These are phyloP conservation scores for Massospora cicadina DNA, from an alignment of 371 early-diverging fungal genomes.

Conservation along the genomic window DNA sequence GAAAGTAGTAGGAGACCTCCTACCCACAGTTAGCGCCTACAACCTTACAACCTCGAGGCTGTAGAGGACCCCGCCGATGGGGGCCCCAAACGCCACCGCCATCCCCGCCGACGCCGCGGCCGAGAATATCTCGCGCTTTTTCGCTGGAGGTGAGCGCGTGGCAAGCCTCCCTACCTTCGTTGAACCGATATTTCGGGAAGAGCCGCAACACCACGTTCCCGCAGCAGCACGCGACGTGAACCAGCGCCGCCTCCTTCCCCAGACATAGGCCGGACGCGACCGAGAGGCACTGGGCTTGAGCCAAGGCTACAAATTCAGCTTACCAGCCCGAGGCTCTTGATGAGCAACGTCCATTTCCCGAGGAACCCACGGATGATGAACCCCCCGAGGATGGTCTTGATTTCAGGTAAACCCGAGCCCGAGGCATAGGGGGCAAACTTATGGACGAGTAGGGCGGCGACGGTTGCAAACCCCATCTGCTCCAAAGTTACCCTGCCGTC, in stretches of 20 bases:
- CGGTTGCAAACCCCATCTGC: conserved; percentile 24
- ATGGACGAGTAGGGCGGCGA: conserved; percentile 31
- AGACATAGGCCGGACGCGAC: conserved; percentile 52
- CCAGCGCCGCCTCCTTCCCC: conserved; percentile 71
- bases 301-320: not conserved
- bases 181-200: conserved; percentile 45
- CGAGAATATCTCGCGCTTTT: conserved; percentile 58
- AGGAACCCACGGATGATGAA: conserved; percentile 65
- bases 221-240: conserved; percentile 56
- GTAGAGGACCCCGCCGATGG: conserved; percentile 77
- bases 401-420: conserved; percentile 63
- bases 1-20: conserved; percentile 72
- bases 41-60: conserved; percentile 32
- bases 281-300: conserved; percentile 19
- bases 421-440: conserved; percentile 57
- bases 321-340: conserved; percentile 49
- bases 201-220: conserved; percentile 63
- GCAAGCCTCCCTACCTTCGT: conserved; percentile 35
- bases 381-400: conserved; percentile 69
- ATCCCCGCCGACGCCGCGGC: conserved; percentile 72
- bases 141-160: conserved; percentile 24
- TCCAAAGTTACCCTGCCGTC: conserved; percentile 8
- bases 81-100: conserved; percentile 68
- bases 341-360: conserved; percentile 44
- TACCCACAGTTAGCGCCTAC: not conserved